Base-by-base conservation (phyloP, 2,329 filamentous ascomycete species). In the Fusarium nelsonii region DNA sequence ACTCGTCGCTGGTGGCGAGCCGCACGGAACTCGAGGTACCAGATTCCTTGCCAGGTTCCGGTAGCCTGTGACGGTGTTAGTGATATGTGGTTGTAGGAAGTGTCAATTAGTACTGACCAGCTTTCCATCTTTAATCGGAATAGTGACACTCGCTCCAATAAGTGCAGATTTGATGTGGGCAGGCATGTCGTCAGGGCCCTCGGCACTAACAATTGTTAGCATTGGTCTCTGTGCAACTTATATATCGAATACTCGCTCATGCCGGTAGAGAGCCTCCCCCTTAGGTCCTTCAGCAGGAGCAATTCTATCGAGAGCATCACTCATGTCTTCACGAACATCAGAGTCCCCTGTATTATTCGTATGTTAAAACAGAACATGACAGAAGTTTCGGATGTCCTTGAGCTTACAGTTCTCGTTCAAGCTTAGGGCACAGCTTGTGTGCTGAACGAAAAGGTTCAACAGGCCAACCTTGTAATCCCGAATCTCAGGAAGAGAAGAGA, bases 171-270 rank as follows among this genome's bases (percentile, higher is more conserved):
- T 99, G 79, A 99, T 91, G 80, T 99, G 96, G 62, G 94, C 94
- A 88, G 96, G 96, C 93, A 98, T 97, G 80, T 98, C 96, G 82
- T 99, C 96, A 52, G 83, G 80, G 1, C 96, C 96, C 84, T 97
- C 96, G 0, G 91, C 94, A 74, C 87, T 89, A 60, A 45, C 16
- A 8, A 20, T 41, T 34, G 49, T 63, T 23, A 54, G 33, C 49
- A 33, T 62, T 39, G 61, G 26, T 16, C n/a, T 40, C 45, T 33
- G 9, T 23, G 36, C 20, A n/a, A 33, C 10, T 45, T 45, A 32
- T 9, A 44, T 18, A 30, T n/a, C 12, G 30, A 15, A 32, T 33
- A 73, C 78, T 73, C 63, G 80, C 79, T 79, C 76, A 81, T 99
- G 96, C 43, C 92, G 84, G 81, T 98, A 99, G 45, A 98, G 79